Conservation (phyloP, 2,329 filamentous ascomycete species). For the Fusarium goolgardi region DNA sequence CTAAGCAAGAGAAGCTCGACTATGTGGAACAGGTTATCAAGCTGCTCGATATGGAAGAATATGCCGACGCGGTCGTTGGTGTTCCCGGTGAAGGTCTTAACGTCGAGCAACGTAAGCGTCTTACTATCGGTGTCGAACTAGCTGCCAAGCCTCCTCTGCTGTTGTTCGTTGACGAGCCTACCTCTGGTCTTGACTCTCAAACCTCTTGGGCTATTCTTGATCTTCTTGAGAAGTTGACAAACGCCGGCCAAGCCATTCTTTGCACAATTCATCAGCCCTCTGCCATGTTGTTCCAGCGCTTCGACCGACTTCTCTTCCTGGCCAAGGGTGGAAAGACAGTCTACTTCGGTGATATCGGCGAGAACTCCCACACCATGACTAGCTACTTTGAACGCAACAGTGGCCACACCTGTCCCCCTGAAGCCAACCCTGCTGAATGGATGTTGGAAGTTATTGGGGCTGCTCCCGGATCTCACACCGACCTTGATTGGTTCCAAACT, state of each 20-base stretch:
- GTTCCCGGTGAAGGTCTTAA: constrained; percentile 88
- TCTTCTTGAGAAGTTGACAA: constrained; percentile 88
- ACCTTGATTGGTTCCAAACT: constrained; percentile 73
- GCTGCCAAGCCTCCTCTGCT: constrained; percentile 90
- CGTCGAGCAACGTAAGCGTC: constrained; percentile 76
- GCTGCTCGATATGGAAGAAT: constrained; percentile 88
- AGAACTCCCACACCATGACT: constrained; percentile 74
- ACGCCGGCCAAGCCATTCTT: constrained; percentile 91
- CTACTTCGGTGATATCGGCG: constrained; percentile 83
- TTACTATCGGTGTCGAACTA: constrained; percentile 96
- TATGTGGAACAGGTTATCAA: constrained; percentile 94
- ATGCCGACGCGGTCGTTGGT: constrained; percentile 90
- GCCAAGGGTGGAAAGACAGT: constrained; percentile 80
- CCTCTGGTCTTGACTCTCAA: constrained; percentile 91
- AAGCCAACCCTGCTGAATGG: constrained; percentile 85
- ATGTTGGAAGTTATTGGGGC: constrained; percentile 75
- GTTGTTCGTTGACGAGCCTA: constrained; percentile 94
- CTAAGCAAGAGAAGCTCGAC: constrained; percentile 79
- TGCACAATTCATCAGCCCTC: constrained; percentile 99
- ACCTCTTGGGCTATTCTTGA: constrained; percentile 93
- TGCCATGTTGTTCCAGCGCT: constrained; percentile 92
- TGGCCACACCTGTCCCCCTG: constrained; percentile 70
- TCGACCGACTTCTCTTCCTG: constrained; percentile 83
- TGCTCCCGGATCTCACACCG: constrained; percentile 70
- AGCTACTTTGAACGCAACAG: constrained; percentile 82